Base-by-base conservation (phyloP, 345 rosid genomes). In the Hypericum androsaemum region DNA sequence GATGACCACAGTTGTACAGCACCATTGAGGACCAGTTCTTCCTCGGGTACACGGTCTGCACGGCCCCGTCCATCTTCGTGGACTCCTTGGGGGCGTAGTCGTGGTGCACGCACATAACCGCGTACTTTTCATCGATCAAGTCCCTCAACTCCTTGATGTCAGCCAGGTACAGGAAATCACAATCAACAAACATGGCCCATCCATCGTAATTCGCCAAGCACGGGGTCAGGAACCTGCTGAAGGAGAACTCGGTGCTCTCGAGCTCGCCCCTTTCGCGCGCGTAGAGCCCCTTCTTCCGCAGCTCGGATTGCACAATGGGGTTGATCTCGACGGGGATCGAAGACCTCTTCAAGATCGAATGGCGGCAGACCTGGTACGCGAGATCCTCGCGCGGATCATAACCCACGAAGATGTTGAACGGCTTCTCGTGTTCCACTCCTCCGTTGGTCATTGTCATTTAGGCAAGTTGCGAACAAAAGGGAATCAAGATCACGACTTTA, bases 1-100 rank as follows among this genome's bases (percentile, higher is more conserved):
- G 96, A 47, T 88, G 98, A 5, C 83, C 84, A 53, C 97, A 92
- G 8, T 92, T 92, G 69, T 92, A 92, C 53, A 92, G 63, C 51
- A 92, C 98, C 98, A 92, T 92, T 0, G 98, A 92, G 3, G 98
- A 92, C 98, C 95, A 92, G 55, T 92, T 92, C 88, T 92, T 92
- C 72, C 98, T 78, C 0, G 94, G 98, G 64, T 92, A 88, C 37
- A 81, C 89, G 0, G 97, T 92, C 36, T 92, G 98, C 28, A 85
- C 90, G 0, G 88, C 95, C 37, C 98, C 98, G 36, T 92, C 98
- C 98, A 92, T 92, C 73, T 92, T 92, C 0, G 88, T 85, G 57
- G 89, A 78, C 68, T 88, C 96, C 58, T 85, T 88, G 0, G 98
- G 98, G 5, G 86, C 53, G 46, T 92, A 92, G 14, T 92, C 97